Conservation (phyloP, 805 yeast species). For the Wickerhamiella vanderwaltii region DNA sequence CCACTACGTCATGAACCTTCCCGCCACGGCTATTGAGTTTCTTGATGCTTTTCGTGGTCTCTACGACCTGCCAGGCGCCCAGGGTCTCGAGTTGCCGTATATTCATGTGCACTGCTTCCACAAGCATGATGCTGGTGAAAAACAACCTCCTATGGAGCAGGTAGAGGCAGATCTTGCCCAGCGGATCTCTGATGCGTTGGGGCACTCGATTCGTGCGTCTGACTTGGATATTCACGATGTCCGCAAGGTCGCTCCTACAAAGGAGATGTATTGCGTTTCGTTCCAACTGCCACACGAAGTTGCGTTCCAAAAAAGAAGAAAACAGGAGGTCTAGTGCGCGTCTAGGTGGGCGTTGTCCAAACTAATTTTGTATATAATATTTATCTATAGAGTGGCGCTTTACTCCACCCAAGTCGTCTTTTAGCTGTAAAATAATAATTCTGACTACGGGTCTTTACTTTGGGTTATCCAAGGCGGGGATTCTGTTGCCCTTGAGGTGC, state of each 20-base stretch:
- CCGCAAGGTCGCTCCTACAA: conserved; percentile 91
- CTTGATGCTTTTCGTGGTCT: conserved; percentile 67
- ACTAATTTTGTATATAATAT: too few relatives aligned
- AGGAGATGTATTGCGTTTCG: conserved; percentile 86
- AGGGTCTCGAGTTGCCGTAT: conserved; percentile 50
- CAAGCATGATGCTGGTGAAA: conserved; percentile 65
- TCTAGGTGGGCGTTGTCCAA: too few relatives aligned
- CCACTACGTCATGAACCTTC: conserved; percentile 90
- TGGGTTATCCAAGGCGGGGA: too few relatives aligned
- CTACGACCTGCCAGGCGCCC: conserved; percentile 33
- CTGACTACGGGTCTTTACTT: too few relatives aligned
- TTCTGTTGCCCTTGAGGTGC: conserved; percentile 3
- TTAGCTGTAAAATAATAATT: too few relatives aligned
- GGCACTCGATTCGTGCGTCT: conserved; percentile 35
- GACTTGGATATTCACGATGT: conserved; percentile 63
- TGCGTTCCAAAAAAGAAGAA: conserved; percentile 21
- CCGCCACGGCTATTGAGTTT: conserved; percentile 82
- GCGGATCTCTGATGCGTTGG: conserved; percentile 38
- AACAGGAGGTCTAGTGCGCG: too few relatives aligned
- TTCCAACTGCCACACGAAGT: conserved; percentile 44
- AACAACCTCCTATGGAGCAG: conserved; percentile 58
- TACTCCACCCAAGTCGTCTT: too few relatives aligned
- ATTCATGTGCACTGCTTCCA: conserved; percentile 89
- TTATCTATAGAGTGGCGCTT: too few relatives aligned
- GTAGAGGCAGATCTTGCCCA: conserved; percentile 51